Conservation (phyloP, 768 basidiomycete species). For the Naganishia friedmannii region DNA sequence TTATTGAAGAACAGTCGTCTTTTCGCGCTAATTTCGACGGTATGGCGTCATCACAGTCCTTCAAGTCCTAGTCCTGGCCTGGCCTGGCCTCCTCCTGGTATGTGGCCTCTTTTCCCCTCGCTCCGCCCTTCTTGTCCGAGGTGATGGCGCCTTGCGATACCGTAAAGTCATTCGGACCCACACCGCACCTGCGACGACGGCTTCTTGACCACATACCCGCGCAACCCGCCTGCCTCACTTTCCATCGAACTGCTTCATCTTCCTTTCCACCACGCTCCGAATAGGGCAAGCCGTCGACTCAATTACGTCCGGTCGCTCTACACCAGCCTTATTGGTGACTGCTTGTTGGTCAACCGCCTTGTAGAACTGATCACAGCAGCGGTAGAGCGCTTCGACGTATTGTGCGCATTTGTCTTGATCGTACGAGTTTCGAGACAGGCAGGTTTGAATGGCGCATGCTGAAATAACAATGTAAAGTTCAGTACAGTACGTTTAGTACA, state of each 20-base stretch:
- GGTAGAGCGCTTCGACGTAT: slow-evolving; percentile 44
- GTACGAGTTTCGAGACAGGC: slow-evolving; percentile 46
- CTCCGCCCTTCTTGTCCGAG: too few species aligned
- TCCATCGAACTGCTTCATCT: slow-evolving; percentile 18
- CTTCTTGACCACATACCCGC: not conserved
- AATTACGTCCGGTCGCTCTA: slow-evolving; percentile 11
- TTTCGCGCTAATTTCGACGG: not conserved
- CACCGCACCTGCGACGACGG: too few species aligned
- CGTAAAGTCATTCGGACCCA: too few species aligned
- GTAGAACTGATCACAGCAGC: slow-evolving; percentile 48
- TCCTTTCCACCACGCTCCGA: slow-evolving; percentile 11
- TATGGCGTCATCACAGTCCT: not conserved
- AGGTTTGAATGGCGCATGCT: slow-evolving; percentile 51
- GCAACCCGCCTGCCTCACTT: not conserved
- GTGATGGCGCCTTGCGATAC: too few species aligned
- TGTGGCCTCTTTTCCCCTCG: too few species aligned
- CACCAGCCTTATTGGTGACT: slow-evolving; percentile 12
- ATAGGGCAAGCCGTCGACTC: slow-evolving; percentile 18
- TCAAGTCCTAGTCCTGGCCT: too few species aligned
- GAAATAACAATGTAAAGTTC: not conserved
- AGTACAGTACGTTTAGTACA: not conserved
- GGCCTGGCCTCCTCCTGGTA: too few species aligned
- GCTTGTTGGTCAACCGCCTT: slow-evolving; percentile 11
- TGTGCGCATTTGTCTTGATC: slow-evolving; percentile 43
- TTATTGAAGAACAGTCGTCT: not conserved